Percentiles rank a stretch among this genome's conserved stretches.
Conservation (phyloP, 345 rosid genomes). For the Citrus glauca region DNA sequence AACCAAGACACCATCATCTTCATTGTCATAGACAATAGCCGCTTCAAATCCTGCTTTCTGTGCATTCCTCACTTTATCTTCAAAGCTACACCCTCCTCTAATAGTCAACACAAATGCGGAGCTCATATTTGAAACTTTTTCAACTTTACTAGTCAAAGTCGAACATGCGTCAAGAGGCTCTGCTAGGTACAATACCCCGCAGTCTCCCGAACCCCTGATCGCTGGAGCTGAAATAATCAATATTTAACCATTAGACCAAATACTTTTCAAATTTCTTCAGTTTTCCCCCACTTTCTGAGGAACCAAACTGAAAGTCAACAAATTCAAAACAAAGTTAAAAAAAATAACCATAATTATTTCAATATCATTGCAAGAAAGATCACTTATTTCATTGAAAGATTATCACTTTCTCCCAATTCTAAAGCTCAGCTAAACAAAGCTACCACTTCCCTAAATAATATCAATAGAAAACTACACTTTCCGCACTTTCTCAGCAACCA, state of each 20-base stretch:
- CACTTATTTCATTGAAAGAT: background rate
- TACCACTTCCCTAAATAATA: background rate
- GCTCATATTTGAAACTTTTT: slow-evolving; percentile 31
- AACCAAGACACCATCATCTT: slow-evolving; percentile 60
- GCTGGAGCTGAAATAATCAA: slow-evolving; percentile 58
- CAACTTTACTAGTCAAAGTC: slow-evolving; percentile 44
- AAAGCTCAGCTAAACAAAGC: background rate
- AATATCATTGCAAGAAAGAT: background rate
- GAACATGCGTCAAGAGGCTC: slow-evolving; percentile 81
- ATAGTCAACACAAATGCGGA: slow-evolving; percentile 60
- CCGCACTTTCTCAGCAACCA: slow-evolving; percentile 3
- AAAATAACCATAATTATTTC: no score
- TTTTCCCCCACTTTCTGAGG: background rate
- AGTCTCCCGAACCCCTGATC: slow-evolving; percentile 59
- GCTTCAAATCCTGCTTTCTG: slow-evolving; percentile 83
- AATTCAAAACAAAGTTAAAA: background rate
- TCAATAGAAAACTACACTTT: background rate
- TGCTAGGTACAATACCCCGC: slow-evolving; percentile 58
- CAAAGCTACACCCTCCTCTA: slow-evolving; percentile 90
- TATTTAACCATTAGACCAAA: background rate
- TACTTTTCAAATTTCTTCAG: background rate
- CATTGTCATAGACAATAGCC: slow-evolving; percentile 63
- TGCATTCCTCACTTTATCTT: slow-evolving; percentile 81
- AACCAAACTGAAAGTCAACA: background rate
- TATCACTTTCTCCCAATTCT: background rate